These are phyloP conservation scores for Phaffomyces opuntiae DNA, from an alignment of 805 yeast genomes.

Conservation along the genomic window DNA sequence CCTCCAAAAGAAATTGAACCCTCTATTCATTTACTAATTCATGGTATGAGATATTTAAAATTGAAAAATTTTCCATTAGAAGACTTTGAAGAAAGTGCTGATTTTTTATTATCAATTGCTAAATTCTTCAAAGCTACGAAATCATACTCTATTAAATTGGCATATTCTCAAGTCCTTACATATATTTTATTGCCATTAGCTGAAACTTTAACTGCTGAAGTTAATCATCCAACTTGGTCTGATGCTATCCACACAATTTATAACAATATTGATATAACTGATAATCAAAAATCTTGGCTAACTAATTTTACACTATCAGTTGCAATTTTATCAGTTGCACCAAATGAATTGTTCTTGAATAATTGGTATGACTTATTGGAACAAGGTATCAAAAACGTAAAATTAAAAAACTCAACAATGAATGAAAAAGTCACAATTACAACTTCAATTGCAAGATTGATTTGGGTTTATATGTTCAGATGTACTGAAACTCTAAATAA, in stretches of 20 bases:
- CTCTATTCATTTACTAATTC: conserved; percentile 63
- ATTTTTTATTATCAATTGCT: conserved; percentile 76
- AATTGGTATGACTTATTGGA: conserved; percentile 72
- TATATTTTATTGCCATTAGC: conserved; percentile 76
- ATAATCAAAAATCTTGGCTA: conserved; percentile 53
- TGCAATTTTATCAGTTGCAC: conserved; percentile 73
- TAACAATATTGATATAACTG: conserved; percentile 40
- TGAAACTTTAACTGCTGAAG: conserved; percentile 83
- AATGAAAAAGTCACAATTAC: conserved; percentile 48
- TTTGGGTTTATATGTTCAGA: conserved; percentile 87
- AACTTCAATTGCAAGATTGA: conserved; percentile 60
- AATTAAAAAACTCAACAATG: conserved; percentile 44
- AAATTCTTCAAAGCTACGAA: conserved; percentile 69
- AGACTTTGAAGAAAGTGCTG: conserved; percentile 87
- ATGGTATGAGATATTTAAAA: conserved; percentile 85
- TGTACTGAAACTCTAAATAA: conserved; percentile 85
- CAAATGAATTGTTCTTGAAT: conserved; percentile 62
- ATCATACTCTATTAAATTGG: conserved; percentile 57
- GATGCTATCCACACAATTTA: conserved; percentile 65
- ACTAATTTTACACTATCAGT: conserved; percentile 60
- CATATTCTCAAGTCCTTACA: conserved; percentile 81
- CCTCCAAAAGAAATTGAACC: conserved; percentile 48
- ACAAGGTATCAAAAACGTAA: conserved; percentile 48
- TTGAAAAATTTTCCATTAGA: conserved; percentile 83
- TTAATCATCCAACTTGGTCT: conserved; percentile 93